Evolutionary conservation across 2,329 filamentous ascomycete genomes (phyloP), one percentile per base, ranked within the genome.

Genomic region (Beauveria sp.): DNA sequence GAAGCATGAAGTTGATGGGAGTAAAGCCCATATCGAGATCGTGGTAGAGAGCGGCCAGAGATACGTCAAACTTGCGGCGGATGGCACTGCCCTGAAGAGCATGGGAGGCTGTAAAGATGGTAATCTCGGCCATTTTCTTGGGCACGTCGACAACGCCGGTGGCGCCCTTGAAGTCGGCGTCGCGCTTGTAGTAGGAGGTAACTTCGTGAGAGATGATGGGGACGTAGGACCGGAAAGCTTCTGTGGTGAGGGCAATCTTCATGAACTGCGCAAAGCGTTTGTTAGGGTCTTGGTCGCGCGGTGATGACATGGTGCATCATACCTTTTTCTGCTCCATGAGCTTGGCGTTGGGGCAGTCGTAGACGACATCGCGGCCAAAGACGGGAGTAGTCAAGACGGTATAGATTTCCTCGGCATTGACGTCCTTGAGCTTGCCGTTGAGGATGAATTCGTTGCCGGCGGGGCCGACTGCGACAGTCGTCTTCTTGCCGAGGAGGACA

Each of bases 281-380:
- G 62, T 72, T 56, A 69, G 67, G 51, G 14, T 43, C 31, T 9
- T 55, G 53, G 7, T 45, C 6, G 14, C 20, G 48, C 5, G 6
- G 9, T 18, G n/a, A n/a, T 3, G 18, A 28, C 9, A 40, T 28
- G 31, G 49, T 16, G 50, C 40, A 24, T 16, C n/a, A 12, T 73
- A 92, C 90, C 85, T 93, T 95, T 81, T 96, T 96, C 80, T 96
- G 91, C 78, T 96, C 91, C 91, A 96, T 96, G 71, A 96, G 83
- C 77, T 96, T 96, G 63, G 90, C 82, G 73, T 96, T 96, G 48
- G 91, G 90, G 76, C 91, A 95, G 73, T 96, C 91, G 72, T 96
- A 96, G 60, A 96, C 90, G 28, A 96, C 91, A 76, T 93, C 88
- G 69, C 85, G 87, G 67, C 91, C 91, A 72, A 96, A 96, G 53